Percentiles rank a stretch among this genome's conserved stretches.
These are phyloP conservation scores for Candida sanyiensis DNA, from an alignment of 805 yeast species.

Conservation along the genomic window DNA sequence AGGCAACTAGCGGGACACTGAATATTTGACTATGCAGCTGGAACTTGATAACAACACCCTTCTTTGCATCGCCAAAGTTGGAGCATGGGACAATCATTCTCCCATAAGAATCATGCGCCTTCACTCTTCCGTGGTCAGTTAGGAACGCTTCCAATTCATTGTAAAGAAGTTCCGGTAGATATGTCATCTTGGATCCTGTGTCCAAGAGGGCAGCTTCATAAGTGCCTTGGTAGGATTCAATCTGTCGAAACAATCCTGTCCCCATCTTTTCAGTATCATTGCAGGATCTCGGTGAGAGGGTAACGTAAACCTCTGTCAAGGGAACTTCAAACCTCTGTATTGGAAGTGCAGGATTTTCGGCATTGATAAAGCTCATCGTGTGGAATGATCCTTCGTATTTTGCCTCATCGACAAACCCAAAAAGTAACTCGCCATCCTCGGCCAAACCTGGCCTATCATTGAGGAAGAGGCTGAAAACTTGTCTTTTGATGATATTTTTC, in stretches of 20 bases:
- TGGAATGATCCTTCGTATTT: slow-evolving; percentile 32
- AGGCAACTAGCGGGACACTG: slow-evolving; percentile 5
- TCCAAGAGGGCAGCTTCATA: slow-evolving; percentile 17
- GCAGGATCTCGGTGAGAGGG: not conserved
- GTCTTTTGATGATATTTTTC: slow-evolving; percentile 9
- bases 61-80: not conserved
- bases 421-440: slow-evolving; percentile 24
- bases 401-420: slow-evolving; percentile 38
- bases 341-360: slow-evolving; percentile 5
- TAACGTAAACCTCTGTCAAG: slow-evolving; percentile 11
- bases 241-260: slow-evolving; percentile 8
- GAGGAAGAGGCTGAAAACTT: slow-evolving; percentile 19
- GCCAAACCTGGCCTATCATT: slow-evolving; percentile 3
- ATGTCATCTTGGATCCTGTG: slow-evolving; percentile 19
- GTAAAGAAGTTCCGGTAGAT: slow-evolving; percentile 17
- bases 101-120: slow-evolving; percentile 1
- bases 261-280: not conserved
- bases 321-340: slow-evolving; percentile 13
- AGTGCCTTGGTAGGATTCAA: slow-evolving; percentile 3
- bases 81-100: slow-evolving; percentile 6
- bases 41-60: slow-evolving; percentile 1
- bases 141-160: slow-evolving; percentile 2
- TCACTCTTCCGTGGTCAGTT: not conserved
- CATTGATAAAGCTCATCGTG: slow-evolving; percentile 28
- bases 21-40: slow-evolving; percentile 3